These are phyloP conservation scores for Furcasterigmium sp. DNA, from an alignment of 2,329 filamentous ascomycete species.

Conservation along the genomic window DNA sequence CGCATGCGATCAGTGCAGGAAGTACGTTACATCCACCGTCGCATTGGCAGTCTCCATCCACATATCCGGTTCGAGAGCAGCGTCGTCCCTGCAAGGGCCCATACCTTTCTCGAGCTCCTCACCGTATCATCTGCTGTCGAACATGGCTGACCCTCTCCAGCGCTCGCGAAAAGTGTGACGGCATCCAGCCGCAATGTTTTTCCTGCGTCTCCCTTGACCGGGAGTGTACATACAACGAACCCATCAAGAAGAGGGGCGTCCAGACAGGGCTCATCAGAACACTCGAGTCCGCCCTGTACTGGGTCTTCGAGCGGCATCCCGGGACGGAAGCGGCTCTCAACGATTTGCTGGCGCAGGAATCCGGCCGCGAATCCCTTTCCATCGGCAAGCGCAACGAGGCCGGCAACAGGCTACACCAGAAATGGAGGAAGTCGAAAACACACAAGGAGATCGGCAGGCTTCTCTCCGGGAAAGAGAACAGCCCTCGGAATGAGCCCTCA, in stretches of 20 bases:
- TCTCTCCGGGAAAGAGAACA: conserved; percentile 40
- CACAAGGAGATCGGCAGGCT: conserved; percentile 59
- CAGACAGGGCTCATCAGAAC: conserved; percentile 77
- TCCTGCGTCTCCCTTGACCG: conserved; percentile 61
- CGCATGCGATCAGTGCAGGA: conserved; percentile 64
- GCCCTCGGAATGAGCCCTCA: conserved; percentile 24
- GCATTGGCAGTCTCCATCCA: too few species aligned
- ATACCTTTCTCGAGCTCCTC: neutral
- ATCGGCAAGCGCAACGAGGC: conserved; percentile 44
- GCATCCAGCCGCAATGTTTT: conserved; percentile 59
- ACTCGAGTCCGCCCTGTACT: conserved; percentile 63
- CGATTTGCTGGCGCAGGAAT: conserved; percentile 42
- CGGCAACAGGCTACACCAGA: conserved; percentile 52
- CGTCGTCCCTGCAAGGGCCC: too few species aligned
- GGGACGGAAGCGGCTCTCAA: conserved; percentile 55
- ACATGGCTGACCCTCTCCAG: conserved; percentile 12
- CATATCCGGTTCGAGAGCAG: too few species aligned
- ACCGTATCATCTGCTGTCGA: neutral
- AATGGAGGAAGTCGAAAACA: conserved; percentile 59
- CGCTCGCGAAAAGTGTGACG: conserved; percentile 69
- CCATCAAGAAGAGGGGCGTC: conserved; percentile 71
- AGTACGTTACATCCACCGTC: conserved; percentile 6
- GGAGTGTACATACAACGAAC: conserved; percentile 65
- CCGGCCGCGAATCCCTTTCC: conserved; percentile 38
- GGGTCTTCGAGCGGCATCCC: conserved; percentile 58